Evolutionary conservation across 73 alveolate species (phyloP).

Genomic region (Durusdinium trenchii): DNA sequence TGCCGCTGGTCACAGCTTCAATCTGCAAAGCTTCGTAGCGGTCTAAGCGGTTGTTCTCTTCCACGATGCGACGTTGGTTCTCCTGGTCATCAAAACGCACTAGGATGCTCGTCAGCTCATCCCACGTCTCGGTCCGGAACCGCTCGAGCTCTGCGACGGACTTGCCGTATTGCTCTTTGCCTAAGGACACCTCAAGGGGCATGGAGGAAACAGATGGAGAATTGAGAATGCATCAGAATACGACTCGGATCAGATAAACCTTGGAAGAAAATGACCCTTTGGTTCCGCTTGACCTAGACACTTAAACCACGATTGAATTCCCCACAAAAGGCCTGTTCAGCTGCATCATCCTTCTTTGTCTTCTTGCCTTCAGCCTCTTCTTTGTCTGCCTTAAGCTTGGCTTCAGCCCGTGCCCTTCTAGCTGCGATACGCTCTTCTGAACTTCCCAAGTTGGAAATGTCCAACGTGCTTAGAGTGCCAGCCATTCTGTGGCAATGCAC

Average conservation of each 20-base stretch:
- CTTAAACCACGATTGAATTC: background rate
- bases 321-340: constrained; percentile 37
- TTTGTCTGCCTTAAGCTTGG: constrained; percentile 83
- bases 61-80: constrained; percentile 83
- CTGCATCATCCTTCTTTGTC: constrained; percentile 90
- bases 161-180: constrained; percentile 78
- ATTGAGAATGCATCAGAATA: background rate
- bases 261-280: background rate
- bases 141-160: constrained; percentile 86
- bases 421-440: constrained; percentile 92
- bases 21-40: constrained; percentile 79
- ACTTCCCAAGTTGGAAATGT: constrained; percentile 74
- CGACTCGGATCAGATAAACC: background rate
- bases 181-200: constrained; percentile 15
- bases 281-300: background rate
- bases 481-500: background rate
- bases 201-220: background rate
- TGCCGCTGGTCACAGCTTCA: constrained; percentile 85
- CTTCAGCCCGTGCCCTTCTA: constrained; percentile 62
- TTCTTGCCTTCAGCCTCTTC: constrained; percentile 92
- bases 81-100: constrained; percentile 94
- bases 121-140: constrained; percentile 89
- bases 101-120: constrained; percentile 56
- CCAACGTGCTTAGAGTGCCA: constrained; percentile 64
- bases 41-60: constrained; percentile 81